Evolutionary conservation across 345 rosid genomes (phyloP).

Genomic region (Euphorbia tirucalli): DNA sequence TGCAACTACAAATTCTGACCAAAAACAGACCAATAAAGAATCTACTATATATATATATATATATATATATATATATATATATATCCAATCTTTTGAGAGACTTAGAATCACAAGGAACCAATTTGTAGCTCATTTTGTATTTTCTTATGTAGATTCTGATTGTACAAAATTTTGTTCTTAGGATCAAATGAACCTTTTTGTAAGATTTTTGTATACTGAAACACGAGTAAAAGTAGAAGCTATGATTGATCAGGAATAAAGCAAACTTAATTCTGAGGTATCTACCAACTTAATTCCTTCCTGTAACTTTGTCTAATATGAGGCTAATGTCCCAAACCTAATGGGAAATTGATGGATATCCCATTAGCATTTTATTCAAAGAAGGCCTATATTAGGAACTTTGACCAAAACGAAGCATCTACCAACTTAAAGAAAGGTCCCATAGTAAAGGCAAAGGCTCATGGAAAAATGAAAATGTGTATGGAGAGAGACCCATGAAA

Average conservation of each 20-base stretch:
- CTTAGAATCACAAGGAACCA: too few relatives aligned
- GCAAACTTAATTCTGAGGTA: not conserved
- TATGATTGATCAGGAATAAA: too few relatives aligned
- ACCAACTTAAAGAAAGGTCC: not conserved
- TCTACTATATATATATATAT: too few relatives aligned
- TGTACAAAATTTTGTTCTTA: too few relatives aligned
- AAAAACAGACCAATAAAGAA: not conserved
- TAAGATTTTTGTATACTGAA: too few relatives aligned
- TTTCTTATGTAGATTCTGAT: too few relatives aligned
- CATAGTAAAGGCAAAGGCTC: not conserved
- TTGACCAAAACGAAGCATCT: not conserved
- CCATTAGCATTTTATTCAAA: not conserved
- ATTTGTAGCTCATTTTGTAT: too few relatives aligned
- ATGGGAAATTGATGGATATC: not conserved
- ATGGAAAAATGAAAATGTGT: not conserved
- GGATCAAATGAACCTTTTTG: too few relatives aligned
- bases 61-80: too few relatives aligned
- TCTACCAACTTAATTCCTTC: not conserved
- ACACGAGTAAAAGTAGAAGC: too few relatives aligned
- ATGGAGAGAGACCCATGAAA: not conserved
- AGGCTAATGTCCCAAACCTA: not conserved
- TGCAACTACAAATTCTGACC: not conserved
- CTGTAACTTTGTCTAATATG: not conserved
- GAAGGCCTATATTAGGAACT: not conserved
- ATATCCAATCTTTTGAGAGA: too few relatives aligned